phyloP scores from a whole-genome alignment of 2,329 filamentous ascomycete genomes.

The Colletotrichum shisoi region DNA sequence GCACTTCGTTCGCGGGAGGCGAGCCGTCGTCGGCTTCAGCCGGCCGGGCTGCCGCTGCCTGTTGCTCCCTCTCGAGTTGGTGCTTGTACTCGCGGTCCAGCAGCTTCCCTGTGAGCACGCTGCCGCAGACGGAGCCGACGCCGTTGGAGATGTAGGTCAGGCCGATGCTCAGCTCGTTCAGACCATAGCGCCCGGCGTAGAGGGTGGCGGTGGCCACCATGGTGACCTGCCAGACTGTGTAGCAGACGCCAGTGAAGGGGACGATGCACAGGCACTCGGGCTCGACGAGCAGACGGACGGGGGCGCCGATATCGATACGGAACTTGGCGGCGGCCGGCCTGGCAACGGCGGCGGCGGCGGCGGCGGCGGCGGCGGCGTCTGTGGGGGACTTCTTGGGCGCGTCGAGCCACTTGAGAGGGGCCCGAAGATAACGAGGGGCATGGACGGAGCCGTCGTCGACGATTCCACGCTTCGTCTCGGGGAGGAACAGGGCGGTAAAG shows the following conservation, averaged over 20 bases:
- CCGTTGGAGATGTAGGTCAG: constrained; percentile 10
- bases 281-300: constrained; percentile 1
- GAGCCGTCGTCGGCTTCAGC: not conserved
- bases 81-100: constrained; percentile 11
- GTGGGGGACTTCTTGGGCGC: not conserved
- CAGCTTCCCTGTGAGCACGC: constrained; percentile 1
- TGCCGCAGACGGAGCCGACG: constrained; percentile 3
- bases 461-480: constrained; percentile 13
- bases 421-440: not conserved
- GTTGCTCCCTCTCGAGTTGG: not conserved
- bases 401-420: not conserved
- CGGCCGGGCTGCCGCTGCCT: not conserved
- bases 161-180: constrained; percentile 7
- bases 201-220: constrained; percentile 9
- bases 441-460: not conserved
- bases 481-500: constrained; percentile 1
- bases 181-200: constrained; percentile 1
- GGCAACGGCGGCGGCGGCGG: not conserved
- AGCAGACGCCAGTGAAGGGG: not conserved
- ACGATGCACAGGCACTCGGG: constrained; percentile 12
- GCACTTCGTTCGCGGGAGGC: not conserved
- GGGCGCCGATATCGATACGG: not conserved
- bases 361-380: too few species aligned
- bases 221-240: constrained; percentile 12
- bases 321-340: not conserved